phyloP scores from a whole-genome alignment of 176 grass and related monocot genomes.

The Alopecurus myosuroides region DNA sequence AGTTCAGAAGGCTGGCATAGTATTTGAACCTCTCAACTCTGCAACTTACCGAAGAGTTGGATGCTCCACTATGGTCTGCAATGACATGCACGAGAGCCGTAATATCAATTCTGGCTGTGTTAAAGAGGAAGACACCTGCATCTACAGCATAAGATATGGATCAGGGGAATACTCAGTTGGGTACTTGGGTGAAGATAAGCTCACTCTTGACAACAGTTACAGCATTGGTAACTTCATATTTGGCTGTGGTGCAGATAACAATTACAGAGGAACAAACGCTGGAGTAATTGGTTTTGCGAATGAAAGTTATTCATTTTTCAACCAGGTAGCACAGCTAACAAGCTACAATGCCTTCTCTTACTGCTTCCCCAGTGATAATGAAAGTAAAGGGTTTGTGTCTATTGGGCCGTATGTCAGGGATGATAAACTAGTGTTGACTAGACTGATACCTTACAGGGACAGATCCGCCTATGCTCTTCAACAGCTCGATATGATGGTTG shows the following conservation, averaged over 20 bases:
- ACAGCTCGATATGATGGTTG: conserved; percentile 8
- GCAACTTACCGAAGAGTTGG: not conserved
- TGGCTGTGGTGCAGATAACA: conserved; percentile 20
- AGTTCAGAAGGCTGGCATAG: not conserved
- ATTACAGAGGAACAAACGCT: not conserved
- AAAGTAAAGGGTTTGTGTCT: not conserved
- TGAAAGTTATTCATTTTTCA: conserved; percentile 22
- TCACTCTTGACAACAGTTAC: not conserved
- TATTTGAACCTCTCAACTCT: not conserved
- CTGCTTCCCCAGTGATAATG: conserved; percentile 21
- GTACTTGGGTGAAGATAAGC: conserved; percentile 9
- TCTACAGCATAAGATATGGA: conserved; percentile 25
- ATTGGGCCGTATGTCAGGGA: not conserved
- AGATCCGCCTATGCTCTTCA: not conserved
- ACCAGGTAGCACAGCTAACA: not conserved
- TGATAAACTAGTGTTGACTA: not conserved
- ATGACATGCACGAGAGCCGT: not conserved
- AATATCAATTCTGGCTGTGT: conserved; percentile 7
- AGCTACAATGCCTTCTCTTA: conserved; percentile 25
- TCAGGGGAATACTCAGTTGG: conserved; percentile 18
- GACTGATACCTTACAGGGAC: not conserved
- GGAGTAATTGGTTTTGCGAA: conserved; percentile 24
- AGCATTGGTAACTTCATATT: conserved; percentile 13
- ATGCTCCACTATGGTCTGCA: not conserved
- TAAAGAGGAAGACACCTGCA: conserved; percentile 13